phyloP scores from a whole-genome alignment of 306 rosid genomes.

The Glycyrrhiza uralensis region DNA sequence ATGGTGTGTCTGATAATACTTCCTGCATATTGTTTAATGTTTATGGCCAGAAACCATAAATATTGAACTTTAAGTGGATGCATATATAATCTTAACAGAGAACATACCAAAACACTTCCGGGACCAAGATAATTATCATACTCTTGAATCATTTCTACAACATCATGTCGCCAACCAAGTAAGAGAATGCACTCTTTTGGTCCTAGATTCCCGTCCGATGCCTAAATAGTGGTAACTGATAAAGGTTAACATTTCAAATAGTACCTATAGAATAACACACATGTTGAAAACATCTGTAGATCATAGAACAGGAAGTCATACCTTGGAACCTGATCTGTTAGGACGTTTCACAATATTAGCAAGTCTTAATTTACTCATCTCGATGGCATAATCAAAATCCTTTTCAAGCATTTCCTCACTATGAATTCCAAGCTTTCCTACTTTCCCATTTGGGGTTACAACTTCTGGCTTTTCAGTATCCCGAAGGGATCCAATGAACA shows the following conservation, averaged over 20 bases:
- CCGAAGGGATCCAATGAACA: constrained; percentile 68
- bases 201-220: constrained; percentile 66
- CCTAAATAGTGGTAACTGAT: constrained; percentile 41
- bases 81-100: constrained; percentile 17
- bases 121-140: constrained; percentile 98
- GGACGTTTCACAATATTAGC: constrained; percentile 66
- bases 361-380: constrained; percentile 48
- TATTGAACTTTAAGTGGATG: constrained; percentile 21
- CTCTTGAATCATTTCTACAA: constrained; percentile 83
- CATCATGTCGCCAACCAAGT: constrained; percentile 91
- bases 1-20: constrained; percentile 67
- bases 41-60: constrained; percentile 19
- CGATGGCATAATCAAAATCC: constrained; percentile 33
- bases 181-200: constrained; percentile 84
- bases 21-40: constrained; percentile 54
- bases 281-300: not conserved
- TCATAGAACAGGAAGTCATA: constrained; percentile 26
- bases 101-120: constrained; percentile 84
- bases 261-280: not conserved
- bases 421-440: constrained; percentile 37
- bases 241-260: constrained; percentile 1
- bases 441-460: constrained; percentile 31
- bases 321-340: constrained; percentile 72
- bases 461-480: constrained; percentile 33
- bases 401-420: constrained; percentile 45